These are phyloP conservation scores for Candida khao-thaluensis DNA, from an alignment of 805 yeast genomes.

Conservation along the genomic window DNA sequence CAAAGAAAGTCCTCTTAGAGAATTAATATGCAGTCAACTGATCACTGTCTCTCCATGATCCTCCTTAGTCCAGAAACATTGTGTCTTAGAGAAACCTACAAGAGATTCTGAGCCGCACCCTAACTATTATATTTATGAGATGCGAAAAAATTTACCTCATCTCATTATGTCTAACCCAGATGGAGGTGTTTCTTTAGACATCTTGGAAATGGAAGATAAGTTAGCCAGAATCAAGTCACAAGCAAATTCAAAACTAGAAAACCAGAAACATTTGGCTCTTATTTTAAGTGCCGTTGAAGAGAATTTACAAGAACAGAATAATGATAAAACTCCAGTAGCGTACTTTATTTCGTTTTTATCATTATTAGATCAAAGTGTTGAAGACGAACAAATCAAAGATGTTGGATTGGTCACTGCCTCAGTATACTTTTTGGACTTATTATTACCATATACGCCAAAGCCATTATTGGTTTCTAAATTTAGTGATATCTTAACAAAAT, in stretches of 20 bases:
- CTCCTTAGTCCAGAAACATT: too few relatives aligned
- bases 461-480: constrained; percentile 71
- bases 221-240: constrained; percentile 70
- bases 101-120: too few relatives aligned
- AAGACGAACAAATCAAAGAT: constrained; percentile 53
- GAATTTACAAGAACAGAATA: constrained; percentile 66
- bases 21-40: too few relatives aligned
- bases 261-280: constrained; percentile 82
- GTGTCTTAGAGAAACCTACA: too few relatives aligned
- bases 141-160: constrained; percentile 14
- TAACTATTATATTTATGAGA: too few relatives aligned
- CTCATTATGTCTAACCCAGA: constrained; percentile 30
- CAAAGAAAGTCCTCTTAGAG: too few relatives aligned
- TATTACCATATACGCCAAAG: constrained; percentile 72
- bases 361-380: constrained; percentile 69
- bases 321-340: constrained; percentile 66
- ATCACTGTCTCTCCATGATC: too few relatives aligned
- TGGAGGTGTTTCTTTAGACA: constrained; percentile 34
- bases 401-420: constrained; percentile 67
- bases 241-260: constrained; percentile 72
- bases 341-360: constrained; percentile 84
- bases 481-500: constrained; percentile 68
- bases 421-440: constrained; percentile 76
- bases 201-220: constrained; percentile 58
- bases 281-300: constrained; percentile 90